Base-by-base conservation (phyloP, 169 alveolate genomes). In the Cryptosporidium baileyi region DNA sequence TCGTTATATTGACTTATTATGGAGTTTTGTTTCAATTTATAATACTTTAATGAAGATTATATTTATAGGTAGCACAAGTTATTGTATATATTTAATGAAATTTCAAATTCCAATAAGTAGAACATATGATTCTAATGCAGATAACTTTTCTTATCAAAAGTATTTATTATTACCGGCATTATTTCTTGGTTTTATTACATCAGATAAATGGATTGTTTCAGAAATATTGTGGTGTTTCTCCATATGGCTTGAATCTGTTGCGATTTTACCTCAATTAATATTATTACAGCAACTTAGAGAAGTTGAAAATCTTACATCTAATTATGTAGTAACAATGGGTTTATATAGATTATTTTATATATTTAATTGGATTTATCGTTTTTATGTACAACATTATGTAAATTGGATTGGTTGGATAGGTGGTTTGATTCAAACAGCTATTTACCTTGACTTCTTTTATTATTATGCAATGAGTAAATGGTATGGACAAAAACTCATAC, bases 191-290 rank as follows among this genome's bases (percentile, higher is more conserved):
- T 7, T 91, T 17, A 60, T 90, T 28, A 88, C 95, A 44, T 89
- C 93, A 24, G 82, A 82, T 28, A 89, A 80, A 36, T 90, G 74
- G 85, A 51, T 74, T n/a, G 13, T 81, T 15, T 82, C 94, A 81
- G 98, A 96, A 61, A 81, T 97, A 41, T 49, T 93, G 8, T 97
- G 99, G 99, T 92, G 98, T 44, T 96, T 93, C 81, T 95, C 98
- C 61, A 93, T 96, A 32, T 96, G 99, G 98, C 94, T 97, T 44
- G 99, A 97, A 93, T 89, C 98, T 45, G 98, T 97, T 0, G 98
- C 99, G 41, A 96, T 96, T 80, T 81, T 97, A 34, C 99, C 99
- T 17, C 99, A 97, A 91, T 90, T 97, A 45, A 91, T 94, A 11
- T 94, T 97, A 89, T 90, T 97, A 57, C 95, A 96, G 80, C 95